Base-by-base conservation (phyloP, 495 filamentous ascomycete genomes). In the Usnea hakonensis region DNA sequence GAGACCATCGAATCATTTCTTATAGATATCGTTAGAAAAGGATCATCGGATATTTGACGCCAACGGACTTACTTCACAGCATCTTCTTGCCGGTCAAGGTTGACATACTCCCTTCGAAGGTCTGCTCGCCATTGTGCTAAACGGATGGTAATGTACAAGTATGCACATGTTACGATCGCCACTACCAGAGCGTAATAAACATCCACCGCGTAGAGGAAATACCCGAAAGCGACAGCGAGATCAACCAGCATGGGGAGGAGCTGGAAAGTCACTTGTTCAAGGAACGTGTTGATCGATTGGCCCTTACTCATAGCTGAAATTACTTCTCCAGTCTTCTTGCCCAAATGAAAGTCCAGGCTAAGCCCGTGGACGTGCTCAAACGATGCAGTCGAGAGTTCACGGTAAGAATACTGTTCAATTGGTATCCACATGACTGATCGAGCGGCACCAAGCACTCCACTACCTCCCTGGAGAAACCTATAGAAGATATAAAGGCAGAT, bases 331-430 rank as follows among this genome's bases (percentile, higher is more conserved):
- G 94, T 97, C 73, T 92, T 91, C 76, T 98, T 98, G 48, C 91
- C 89, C 14, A 97, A 82, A 73, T 98, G 94, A 68, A 98, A 98
- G 70, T 97, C 94, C 66, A 97, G 78, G 73, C 92, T 96, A 19
- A 98, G 83, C 41, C 87, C 85, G 73, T 97, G 94, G 21, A 98
- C 94, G 70, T 98, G 94, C 72, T 97, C 94, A 68, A 98, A 98
- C 8, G 93, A 88, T 10, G 94, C 91, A 3, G 91, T 93, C 2
- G 91, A 96, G 35, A 98, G 81, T 55, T 94, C 90, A 72, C 90
- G 89, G 72, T 97, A 98, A 10, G 93, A 95, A 73, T 97, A 95
- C 71, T 98, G 94, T 40, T 90, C 86, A 56, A 98, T 90, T 1
- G 94, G 94, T 52, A 98, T 91, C 94, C 94, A 98, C 33, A 98